Conservation (phyloP, 106 monocot genomes). For the Dendrobium nobile region DNA sequence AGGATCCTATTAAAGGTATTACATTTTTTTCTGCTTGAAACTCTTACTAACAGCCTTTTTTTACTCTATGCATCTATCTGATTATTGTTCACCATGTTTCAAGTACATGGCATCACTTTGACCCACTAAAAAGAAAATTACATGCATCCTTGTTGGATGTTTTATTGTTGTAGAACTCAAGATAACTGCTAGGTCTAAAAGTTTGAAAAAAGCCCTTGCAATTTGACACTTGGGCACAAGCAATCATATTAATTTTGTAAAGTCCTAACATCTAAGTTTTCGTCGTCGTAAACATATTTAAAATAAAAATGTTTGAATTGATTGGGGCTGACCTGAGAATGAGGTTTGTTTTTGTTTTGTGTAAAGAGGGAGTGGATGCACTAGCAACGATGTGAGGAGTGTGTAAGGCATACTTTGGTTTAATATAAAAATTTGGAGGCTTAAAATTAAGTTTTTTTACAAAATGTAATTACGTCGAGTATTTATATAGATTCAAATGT, state of each 20-base stretch:
- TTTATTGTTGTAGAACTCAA: neutral
- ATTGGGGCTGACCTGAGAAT: neutral
- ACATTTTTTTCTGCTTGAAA: neutral
- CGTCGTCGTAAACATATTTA: neutral
- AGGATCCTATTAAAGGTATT: slow-evolving; percentile 91
- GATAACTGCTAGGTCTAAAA: neutral
- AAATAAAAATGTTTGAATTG: neutral
- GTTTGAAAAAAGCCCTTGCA: neutral
- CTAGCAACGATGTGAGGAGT: neutral
- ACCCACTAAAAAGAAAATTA: neutral
- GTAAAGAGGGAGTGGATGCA: neutral
- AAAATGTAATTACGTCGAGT: neutral
- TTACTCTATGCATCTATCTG: neutral
- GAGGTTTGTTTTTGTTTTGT: neutral
- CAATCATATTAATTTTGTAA: neutral
- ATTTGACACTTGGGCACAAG: neutral
- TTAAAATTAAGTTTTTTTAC: neutral
- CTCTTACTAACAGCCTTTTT: neutral
- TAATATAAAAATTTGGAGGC: neutral
- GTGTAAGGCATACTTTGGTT: neutral
- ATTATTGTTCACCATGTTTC: neutral
- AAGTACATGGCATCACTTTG: neutral
- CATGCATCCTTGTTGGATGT: neutral
- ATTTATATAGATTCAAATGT: neutral
- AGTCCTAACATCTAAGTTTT: neutral